These are phyloP conservation scores for Solanum hybrid DNA, from an alignment of 305 asterid genomes.

Conservation along the genomic window DNA sequence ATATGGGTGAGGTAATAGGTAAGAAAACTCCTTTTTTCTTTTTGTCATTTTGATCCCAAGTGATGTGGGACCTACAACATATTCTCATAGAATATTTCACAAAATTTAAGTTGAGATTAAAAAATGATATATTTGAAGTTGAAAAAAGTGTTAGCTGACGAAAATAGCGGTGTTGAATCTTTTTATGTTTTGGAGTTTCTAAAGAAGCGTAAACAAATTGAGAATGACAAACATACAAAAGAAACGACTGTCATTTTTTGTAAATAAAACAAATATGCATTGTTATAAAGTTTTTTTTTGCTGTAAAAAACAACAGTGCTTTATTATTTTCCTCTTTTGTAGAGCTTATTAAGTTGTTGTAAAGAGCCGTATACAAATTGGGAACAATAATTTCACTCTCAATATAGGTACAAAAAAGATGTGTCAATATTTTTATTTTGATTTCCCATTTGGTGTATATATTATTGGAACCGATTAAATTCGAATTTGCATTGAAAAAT, in stretches of 20 bases:
- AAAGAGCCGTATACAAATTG: neutral
- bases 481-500: too few relatives aligned
- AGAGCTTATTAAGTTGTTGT: neutral
- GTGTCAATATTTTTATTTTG: neutral
- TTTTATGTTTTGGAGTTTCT: neutral
- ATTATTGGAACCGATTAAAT: too few relatives aligned
- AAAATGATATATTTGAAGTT: neutral
- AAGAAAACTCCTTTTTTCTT: neutral
- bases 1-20: neutral
- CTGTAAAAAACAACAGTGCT: neutral
- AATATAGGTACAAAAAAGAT: neutral
- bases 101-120: neutral
- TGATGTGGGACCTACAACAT: neutral
- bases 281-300: neutral
- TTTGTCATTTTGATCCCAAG: neutral
- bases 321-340: neutral
- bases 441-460: too few relatives aligned
- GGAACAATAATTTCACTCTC: neutral
- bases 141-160: neutral
- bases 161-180: neutral
- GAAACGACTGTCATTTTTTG: neutral
- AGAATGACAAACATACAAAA: neutral
- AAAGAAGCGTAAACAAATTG: neutral
- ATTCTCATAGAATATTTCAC: neutral
- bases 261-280: neutral